phyloP scores from a whole-genome alignment of 108 stramenopile genomes.

The Phaeodactylum tricornutum region DNA sequence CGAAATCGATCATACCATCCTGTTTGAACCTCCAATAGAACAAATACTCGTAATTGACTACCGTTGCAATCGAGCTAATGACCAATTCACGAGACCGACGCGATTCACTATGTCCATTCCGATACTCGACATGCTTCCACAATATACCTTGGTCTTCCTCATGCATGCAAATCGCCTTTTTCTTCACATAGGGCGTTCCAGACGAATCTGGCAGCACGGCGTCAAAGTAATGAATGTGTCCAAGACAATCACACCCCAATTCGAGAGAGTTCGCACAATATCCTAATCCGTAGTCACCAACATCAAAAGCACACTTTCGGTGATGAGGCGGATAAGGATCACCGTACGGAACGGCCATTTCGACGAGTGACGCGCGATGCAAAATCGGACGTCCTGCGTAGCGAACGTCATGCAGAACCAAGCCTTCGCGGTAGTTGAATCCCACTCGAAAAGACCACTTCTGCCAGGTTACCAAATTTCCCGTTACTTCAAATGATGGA shows the following conservation, averaged over 20 bases:
- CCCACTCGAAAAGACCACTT: conserved; percentile 55
- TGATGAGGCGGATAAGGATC: conserved; percentile 42
- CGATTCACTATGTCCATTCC: conserved; percentile 63
- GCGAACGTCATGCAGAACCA: conserved; percentile 44
- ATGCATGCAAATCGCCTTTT: conserved; percentile 71
- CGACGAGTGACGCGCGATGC: conserved; percentile 44
- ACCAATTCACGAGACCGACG: conserved; percentile 49
- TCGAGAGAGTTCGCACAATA: conserved; percentile 42
- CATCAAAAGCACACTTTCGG: conserved; percentile 53
- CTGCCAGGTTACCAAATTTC: conserved; percentile 50
- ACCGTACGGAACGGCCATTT: conserved; percentile 74
- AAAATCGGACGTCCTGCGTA: conserved; percentile 44
- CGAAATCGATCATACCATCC: conserved; percentile 42
- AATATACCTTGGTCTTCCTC: conserved; percentile 62
- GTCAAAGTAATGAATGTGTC: conserved; percentile 73
- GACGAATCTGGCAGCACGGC: conserved; percentile 29
- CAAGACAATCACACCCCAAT: conserved; percentile 68
- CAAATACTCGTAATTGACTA: conserved; percentile 70
- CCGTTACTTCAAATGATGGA: conserved; percentile 43
- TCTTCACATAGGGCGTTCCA: conserved; percentile 20
- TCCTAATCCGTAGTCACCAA: conserved; percentile 40
- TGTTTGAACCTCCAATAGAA: conserved; percentile 51
- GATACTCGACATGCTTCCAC: conserved; percentile 75
- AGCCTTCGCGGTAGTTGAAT: conserved; percentile 61
- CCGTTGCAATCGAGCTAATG: conserved; percentile 51